Conservation (phyloP, 768 basidiomycete genomes). For the Lactarius psammicola region DNA sequence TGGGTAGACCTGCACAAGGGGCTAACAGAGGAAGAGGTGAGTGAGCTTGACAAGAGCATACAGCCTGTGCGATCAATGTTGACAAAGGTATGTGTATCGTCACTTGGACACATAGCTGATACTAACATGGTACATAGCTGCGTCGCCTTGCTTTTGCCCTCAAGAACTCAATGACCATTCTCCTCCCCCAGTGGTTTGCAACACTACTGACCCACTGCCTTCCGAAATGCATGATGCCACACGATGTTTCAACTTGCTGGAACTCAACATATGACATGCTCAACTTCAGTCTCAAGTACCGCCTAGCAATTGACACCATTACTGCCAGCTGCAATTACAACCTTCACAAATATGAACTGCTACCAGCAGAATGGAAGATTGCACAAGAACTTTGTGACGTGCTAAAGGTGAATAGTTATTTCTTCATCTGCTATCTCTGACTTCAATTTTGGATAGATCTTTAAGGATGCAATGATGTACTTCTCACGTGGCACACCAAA, state of each 20-base stretch:
- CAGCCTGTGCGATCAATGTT: no score
- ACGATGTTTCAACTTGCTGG: conserved; percentile 34
- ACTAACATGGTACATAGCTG: no score
- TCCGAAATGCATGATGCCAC: conserved; percentile 19
- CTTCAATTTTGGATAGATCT: conserved; percentile 29
- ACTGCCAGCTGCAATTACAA: neutral
- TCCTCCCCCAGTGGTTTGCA: conserved; percentile 30
- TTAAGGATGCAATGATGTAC: conserved; percentile 38
- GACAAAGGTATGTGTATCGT: no score
- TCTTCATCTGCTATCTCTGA: neutral
- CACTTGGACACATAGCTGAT: no score
- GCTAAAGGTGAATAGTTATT: neutral
- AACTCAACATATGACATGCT: conserved; percentile 30
- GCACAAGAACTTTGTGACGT: neutral
- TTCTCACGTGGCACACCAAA: conserved; percentile 35
- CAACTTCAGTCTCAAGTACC: conserved; percentile 25
- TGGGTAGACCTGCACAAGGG: no score
- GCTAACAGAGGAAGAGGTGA: no score
- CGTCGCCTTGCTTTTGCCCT: no score
- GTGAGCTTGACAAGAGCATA: no score
- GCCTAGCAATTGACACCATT: conserved; percentile 15
- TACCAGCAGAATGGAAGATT: neutral
- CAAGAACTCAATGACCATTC: conserved; percentile 27
- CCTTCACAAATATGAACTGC: conserved; percentile 22
- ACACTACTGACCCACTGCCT: conserved; percentile 5